phyloP scores from a whole-genome alignment of 345 rosid genomes.

The Salix brachista region DNA sequence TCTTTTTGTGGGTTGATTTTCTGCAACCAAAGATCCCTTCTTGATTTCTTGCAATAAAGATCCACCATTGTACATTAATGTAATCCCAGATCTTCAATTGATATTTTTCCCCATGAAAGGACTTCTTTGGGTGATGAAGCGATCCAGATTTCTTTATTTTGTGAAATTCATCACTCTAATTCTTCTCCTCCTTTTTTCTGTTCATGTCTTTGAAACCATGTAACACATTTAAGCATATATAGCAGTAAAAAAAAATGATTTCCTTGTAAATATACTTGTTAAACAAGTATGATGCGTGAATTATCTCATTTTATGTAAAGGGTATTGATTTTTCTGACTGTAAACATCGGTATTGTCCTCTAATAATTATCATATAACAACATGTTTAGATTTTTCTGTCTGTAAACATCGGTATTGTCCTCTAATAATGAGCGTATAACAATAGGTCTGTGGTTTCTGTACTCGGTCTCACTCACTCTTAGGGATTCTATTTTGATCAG shows the following conservation, averaged over 20 bases:
- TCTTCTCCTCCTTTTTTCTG: not conserved
- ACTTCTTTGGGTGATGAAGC: not conserved
- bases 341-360: not conserved
- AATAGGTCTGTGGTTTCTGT: not conserved
- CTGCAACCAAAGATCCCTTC: not conserved
- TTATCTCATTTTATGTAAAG: not conserved
- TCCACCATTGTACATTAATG: not conserved
- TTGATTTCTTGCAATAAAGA: not conserved
- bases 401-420: not conserved
- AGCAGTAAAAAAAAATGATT: not conserved
- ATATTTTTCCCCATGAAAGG: not conserved
- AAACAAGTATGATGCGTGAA: not conserved
- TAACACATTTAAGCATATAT: not conserved
- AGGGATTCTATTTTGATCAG: not conserved
- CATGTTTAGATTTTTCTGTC: not conserved
- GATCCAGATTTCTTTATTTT: not conserved
- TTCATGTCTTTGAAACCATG: not conserved
- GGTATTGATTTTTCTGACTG: not conserved
- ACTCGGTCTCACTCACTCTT: not conserved
- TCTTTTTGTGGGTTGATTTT: not conserved
- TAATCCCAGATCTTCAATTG: not conserved
- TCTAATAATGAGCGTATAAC: too few species aligned
- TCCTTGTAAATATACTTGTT: not conserved
- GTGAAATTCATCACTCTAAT: not conserved
- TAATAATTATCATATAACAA: not conserved